Evolutionary conservation across 352 stramenopile species (phyloP).

Genomic region (Elongisporangium prolatum): DNA sequence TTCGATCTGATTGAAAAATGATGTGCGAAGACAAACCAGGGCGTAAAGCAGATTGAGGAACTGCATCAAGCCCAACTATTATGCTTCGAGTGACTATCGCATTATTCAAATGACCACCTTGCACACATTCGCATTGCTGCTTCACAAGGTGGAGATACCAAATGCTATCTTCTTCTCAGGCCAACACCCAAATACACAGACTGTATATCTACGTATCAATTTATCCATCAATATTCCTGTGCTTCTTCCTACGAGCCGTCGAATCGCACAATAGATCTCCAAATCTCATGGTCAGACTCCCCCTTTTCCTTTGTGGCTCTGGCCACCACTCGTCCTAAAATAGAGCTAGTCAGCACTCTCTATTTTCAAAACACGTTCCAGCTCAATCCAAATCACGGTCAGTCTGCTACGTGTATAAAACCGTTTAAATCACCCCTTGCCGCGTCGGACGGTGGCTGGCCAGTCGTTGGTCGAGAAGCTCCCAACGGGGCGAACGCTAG

Average conservation of each 20-base stretch:
- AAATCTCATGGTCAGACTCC: neutral
- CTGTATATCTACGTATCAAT: neutral
- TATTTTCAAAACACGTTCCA: neutral
- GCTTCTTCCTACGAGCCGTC: neutral
- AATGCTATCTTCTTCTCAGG: conserved; percentile 36
- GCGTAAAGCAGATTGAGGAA: conserved; percentile 62
- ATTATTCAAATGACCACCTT: conserved; percentile 83
- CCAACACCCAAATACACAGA: conserved; percentile 3
- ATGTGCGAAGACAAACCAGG: conserved; percentile 75
- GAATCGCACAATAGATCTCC: neutral
- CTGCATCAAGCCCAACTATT: conserved; percentile 81
- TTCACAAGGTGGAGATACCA: conserved; percentile 86
- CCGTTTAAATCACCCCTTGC: neutral
- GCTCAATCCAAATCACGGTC: neutral
- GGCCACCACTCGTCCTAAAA: neutral
- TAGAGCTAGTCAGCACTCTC: neutral
- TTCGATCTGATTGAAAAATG: conserved; percentile 5
- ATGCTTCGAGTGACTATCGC: conserved; percentile 52
- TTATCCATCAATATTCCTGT: too few relatives aligned
- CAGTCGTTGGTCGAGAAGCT: conserved; percentile 5
- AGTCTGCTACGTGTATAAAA: neutral
- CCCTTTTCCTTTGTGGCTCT: neutral
- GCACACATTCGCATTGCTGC: conserved; percentile 39
- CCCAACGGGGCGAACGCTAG: too few relatives aligned
- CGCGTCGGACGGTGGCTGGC: conserved; percentile 5